Evolutionary conservation across 768 basidiomycete species (phyloP), one percentile per base, ranked within the genome.

Genomic region (Kwoniella europaea): DNA sequence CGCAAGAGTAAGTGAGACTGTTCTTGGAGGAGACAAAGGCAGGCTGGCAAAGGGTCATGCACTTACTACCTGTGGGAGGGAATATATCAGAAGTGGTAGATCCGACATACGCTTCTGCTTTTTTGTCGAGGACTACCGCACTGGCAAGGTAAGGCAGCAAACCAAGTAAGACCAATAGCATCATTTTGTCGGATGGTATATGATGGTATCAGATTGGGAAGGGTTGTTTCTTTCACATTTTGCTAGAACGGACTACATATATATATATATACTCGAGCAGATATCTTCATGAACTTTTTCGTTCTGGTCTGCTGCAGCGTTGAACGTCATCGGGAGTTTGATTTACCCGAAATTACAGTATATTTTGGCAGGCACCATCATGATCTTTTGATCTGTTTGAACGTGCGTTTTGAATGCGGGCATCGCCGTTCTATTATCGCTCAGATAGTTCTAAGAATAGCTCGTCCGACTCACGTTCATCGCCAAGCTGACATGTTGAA

Each of bases 21-120:
- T 27, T 46, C 9, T 4, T 35, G 35, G 18, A 24, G 18, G 12
- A 50, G 15, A 35, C 18, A 27, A 46, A 42, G 44, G 2, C 22
- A 52, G 43, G 15, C 22, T 5, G 29, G 46, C 9, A n/a, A 27
- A 50, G 42, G 43, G 27, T 35, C 6, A 35, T 35, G 35, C 7
- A 75, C 79, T 75, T 58, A 79, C 79, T 77, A 43, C 73, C 67
- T 20, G 77, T 68, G 22, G 79, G 77, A 63, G 79, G 79, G 63
- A 65, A 80, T 27, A 79, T 58, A 63, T 80, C 76, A 20, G 72
- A 41, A 41, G 69, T 77, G 66, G 77, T 78, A 1, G 74, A 62
- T 24, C 79, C 79, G 24, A 67, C 79, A 52, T 73, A 43, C 10
- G 73, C 24, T 12, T 22, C 18, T 20, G 71, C 74, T 3, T 63